A percentile compares a stretch with the other conserved stretches of the same genome.
Conservation (phyloP, 2,329 filamentous ascomycete species). For the Xylariaceae sp. region DNA sequence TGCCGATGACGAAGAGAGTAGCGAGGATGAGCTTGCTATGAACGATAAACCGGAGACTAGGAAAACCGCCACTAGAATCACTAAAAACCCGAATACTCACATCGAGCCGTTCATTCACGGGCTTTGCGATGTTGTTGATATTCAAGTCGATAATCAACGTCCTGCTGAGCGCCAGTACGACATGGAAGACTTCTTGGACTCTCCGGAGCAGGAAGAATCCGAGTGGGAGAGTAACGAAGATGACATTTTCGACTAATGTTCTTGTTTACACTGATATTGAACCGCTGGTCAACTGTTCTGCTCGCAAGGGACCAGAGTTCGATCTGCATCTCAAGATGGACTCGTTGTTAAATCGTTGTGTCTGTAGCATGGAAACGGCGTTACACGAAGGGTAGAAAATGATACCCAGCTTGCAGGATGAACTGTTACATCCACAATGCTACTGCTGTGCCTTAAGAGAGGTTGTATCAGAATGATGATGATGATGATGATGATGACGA, state of each 20-base stretch:
- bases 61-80: conserved; percentile 9
- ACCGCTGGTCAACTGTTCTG: no score
- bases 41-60: conserved; percentile 7
- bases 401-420: no score
- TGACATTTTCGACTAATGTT: conserved; percentile 18
- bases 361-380: no score
- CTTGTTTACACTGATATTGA: background rate
- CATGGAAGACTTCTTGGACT: conserved; percentile 68
- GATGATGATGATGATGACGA: no score
- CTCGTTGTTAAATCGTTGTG: no score
- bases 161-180: conserved; percentile 63
- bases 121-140: conserved; percentile 65
- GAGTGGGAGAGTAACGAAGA: conserved; percentile 48
- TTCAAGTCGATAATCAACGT: conserved; percentile 73
- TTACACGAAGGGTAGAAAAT: no score
- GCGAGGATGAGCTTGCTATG: conserved; percentile 29
- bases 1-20: conserved; percentile 33
- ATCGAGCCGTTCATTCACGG: conserved; percentile 53
- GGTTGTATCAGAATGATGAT: no score
- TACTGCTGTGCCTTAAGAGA: no score
- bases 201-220: conserved; percentile 41
- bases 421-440: no score
- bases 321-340: no score
- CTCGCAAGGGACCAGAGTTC: no score
- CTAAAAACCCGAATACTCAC: conserved; percentile 9